Percentiles rank a stretch among this genome's conserved stretches.
Evolutionary conservation across 2,329 filamentous ascomycete genomes (phyloP).

Genomic region (Apiospora aurea): DNA sequence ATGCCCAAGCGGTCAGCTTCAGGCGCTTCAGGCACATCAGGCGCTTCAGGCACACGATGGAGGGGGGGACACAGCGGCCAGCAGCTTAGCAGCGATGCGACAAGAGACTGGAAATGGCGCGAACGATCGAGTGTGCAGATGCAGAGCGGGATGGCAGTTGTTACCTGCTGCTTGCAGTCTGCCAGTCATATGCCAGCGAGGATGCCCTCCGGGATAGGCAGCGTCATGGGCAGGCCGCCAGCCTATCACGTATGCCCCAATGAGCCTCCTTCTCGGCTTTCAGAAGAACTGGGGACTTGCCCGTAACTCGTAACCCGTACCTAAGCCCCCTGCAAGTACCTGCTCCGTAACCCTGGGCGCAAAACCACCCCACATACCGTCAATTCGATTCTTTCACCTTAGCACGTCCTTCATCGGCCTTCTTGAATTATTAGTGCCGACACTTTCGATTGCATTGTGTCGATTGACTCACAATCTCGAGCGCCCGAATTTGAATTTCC

Average conservation of each 20-base stretch:
- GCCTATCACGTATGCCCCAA: slow-evolving; percentile 2
- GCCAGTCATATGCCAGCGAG: not conserved
- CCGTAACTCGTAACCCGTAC: not conserved
- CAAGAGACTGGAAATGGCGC: not conserved
- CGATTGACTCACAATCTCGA: slow-evolving; percentile 18
- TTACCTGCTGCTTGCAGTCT: not conserved
- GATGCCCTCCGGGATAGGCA: not conserved
- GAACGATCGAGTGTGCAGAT: not conserved
- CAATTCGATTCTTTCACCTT: not conserved
- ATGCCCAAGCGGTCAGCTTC: not conserved
- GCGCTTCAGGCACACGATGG: not conserved
- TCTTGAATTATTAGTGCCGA: slow-evolving; percentile 15
- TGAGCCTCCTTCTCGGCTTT: slow-evolving; percentile 15
- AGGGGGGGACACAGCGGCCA: not conserved
- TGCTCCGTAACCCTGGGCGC: not conserved
- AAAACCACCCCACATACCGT: slow-evolving; percentile 8
- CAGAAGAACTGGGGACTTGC: slow-evolving; percentile 4
- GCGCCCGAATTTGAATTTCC: slow-evolving; percentile 5
- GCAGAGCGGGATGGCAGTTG: not conserved
- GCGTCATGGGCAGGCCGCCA: slow-evolving; percentile 4
- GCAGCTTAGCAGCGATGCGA: not conserved
- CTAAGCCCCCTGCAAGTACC: too few species aligned
- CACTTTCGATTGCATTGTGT: slow-evolving; percentile 14
- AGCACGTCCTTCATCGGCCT: slow-evolving; percentile 10
- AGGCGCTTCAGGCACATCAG: not conserved